Base-by-base conservation (phyloP, 805 yeast genomes). In the Barnettozyma siamensis region DNA sequence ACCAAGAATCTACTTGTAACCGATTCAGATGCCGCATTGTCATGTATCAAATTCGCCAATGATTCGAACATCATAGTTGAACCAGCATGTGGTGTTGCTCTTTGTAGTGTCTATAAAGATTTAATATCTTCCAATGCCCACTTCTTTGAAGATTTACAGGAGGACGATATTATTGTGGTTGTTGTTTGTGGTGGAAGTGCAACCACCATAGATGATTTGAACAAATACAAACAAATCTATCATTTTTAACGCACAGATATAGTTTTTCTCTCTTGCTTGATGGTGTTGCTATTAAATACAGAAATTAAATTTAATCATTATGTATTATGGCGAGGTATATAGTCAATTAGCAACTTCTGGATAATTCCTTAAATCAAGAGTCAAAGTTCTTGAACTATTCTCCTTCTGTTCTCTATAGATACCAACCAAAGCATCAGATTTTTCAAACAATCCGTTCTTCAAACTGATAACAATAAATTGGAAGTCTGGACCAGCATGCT, bases 401-500 rank as follows among this genome's bases (percentile, higher is more conserved):
- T 78, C 75, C 7, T 66, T 64, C 51, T 84, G 94, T 45, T 85
- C 93, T 48, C 95, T 72, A 65, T 86, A 89, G 38, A 93, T 89
- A 26, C 99, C 99, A 5, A 93, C 95, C 43, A 93, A 69, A 0
- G 96, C 81, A 56, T 88, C 95, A 7, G 96, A 85, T 53, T 79
- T 78, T 57, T 89, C 96, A 62, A 84, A 93, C 55, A 93, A 69
- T 2, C 86, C 76, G 54, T 83, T 88, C 63, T 91, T 93, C 62
- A 93, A 73, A 33, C 95, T 84, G 46, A 93, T 93, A 34, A 93
- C 96, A 59, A 93, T 88, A 54, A 91, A 88, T 58, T 93, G 99
- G 59, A 87, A 78, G 33, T 76, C 72, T 2, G 88, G 83, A 20
- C 87, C 83, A 2, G 91, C 80, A 51, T 83, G 80, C 45, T 73